phyloP scores from a whole-genome alignment of 305 asterid species.

The Fraxinus albicans region DNA sequence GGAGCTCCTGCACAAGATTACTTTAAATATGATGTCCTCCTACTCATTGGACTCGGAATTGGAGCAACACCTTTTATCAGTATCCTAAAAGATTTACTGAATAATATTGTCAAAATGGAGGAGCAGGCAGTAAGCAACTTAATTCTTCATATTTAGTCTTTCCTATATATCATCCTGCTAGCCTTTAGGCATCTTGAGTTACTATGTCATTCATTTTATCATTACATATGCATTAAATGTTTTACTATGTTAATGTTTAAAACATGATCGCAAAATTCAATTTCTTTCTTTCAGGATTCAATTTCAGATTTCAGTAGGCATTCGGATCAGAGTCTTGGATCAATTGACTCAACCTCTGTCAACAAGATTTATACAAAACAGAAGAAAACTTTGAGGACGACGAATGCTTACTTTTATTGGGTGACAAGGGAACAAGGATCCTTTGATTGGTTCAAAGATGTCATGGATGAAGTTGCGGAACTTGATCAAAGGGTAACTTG shows the following conservation, averaged over 20 bases:
- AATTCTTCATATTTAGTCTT: not conserved
- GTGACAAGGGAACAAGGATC: not conserved
- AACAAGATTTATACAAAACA: slow-evolving; percentile 54
- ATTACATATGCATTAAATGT: not conserved
- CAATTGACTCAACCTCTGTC: slow-evolving; percentile 38
- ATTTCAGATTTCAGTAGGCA: slow-evolving; percentile 55
- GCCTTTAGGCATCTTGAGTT: not conserved
- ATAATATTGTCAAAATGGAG: slow-evolving; percentile 70
- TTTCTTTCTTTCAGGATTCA: slow-evolving; percentile 48
- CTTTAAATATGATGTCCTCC: slow-evolving; percentile 75
- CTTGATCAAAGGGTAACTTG: not conserved
- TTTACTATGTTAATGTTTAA: not conserved
- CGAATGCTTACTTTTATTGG: not conserved
- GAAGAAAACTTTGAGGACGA: slow-evolving; percentile 41
- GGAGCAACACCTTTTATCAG: slow-evolving; percentile 98
- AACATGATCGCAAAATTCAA: not conserved
- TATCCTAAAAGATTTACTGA: slow-evolving; percentile 80
- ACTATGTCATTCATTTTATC: not conserved
- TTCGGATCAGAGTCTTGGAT: slow-evolving; percentile 60
- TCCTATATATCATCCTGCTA: not conserved
- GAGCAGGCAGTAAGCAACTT: slow-evolving; percentile 49
- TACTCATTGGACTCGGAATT: slow-evolving; percentile 87
- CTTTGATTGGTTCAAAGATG: not conserved
- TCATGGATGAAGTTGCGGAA: not conserved
- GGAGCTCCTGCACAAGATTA: slow-evolving; percentile 99